Evolutionary conservation across 495 filamentous ascomycete species (phyloP).

Genomic region (Aspergillus indologenus): DNA sequence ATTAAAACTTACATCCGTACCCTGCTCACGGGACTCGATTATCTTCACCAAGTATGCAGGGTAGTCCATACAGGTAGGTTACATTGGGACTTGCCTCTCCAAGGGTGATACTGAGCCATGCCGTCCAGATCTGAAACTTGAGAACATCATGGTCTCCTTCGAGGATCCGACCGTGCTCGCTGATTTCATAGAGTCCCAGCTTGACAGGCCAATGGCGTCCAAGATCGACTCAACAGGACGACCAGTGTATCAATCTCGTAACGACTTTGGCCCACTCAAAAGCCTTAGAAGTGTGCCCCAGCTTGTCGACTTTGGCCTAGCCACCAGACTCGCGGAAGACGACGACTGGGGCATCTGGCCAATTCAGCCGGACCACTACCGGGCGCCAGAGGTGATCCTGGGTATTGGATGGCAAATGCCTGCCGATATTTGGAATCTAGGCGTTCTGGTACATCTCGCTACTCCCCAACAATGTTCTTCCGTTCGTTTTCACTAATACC

Average conservation of each 20-base stretch:
- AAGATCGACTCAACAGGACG: constrained; percentile 30
- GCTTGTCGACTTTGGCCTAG: constrained; percentile 80
- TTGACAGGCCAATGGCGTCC: constrained; percentile 36
- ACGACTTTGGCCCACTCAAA: constrained; percentile 30
- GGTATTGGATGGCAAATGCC: constrained; percentile 34
- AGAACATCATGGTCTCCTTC: constrained; percentile 47
- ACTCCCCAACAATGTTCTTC: not conserved
- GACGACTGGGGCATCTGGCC: constrained; percentile 24
- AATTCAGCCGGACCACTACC: constrained; percentile 36
- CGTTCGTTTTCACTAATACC: constrained; percentile 10
- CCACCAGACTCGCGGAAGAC: constrained; percentile 47
- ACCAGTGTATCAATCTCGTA: constrained; percentile 29
- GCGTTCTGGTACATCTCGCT: constrained; percentile 39
- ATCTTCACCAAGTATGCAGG: constrained; percentile 40
- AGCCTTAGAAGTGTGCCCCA: constrained; percentile 39
- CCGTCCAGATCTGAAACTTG: constrained; percentile 44
- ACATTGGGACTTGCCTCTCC: not conserved
- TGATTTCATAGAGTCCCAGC: constrained; percentile 37
- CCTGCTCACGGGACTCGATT: constrained; percentile 42
- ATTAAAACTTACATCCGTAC: constrained; percentile 35
- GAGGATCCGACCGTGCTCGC: constrained; percentile 42
- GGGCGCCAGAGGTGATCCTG: constrained; percentile 40
- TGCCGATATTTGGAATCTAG: constrained; percentile 41
- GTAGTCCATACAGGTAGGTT: constrained; percentile 33
- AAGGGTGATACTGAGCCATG: constrained; percentile 10